Evolutionary conservation across 202 grass and related monocot species (phyloP).

Genomic region (Musa balbisiana): DNA sequence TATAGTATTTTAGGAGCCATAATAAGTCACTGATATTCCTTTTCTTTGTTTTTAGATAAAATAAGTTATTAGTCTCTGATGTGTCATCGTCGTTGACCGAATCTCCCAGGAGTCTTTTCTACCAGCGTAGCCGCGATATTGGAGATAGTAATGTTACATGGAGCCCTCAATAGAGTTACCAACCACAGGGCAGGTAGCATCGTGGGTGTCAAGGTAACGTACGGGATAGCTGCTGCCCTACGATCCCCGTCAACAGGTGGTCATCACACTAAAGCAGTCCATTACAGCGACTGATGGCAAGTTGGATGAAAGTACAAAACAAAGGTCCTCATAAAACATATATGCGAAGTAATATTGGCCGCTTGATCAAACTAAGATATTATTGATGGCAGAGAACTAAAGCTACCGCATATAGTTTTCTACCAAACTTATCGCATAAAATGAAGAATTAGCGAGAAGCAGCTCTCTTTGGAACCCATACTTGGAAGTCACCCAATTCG

Average conservation of each 20-base stretch:
- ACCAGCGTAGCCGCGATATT: no score
- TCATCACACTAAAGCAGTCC: neutral
- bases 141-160: no score
- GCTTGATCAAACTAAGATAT: neutral
- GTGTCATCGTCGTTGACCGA: no score
- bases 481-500: neutral
- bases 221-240: no score
- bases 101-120: no score
- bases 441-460: neutral
- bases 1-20: no score
- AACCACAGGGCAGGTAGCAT: neutral
- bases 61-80: no score
- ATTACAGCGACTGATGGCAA: neutral
- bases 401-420: neutral
- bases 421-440: neutral
- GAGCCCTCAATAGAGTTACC: no score
- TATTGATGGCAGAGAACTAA: neutral
- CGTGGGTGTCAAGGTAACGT: fast-evolving
- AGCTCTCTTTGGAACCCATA: neutral
- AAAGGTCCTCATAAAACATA: neutral
- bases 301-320: neutral
- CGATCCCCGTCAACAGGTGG: neutral
- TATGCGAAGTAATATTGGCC: neutral
- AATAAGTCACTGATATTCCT: no score
- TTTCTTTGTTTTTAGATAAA: no score